phyloP scores from a whole-genome alignment of 345 rosid species.

The Turritis glabra region DNA sequence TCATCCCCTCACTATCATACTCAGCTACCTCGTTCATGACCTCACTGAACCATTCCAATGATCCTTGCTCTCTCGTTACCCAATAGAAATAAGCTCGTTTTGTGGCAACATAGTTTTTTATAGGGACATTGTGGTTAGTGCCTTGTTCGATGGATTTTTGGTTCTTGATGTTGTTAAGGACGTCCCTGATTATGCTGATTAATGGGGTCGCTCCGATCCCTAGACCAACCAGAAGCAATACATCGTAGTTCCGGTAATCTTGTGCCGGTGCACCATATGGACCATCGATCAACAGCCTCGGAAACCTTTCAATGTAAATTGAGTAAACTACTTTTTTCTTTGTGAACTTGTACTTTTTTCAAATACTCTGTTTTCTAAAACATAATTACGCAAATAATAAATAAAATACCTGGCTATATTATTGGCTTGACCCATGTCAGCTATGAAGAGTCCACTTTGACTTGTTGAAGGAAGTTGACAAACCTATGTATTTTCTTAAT shows the following conservation, averaged over 20 bases:
- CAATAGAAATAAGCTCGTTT: slow-evolving; percentile 75
- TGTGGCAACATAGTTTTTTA: slow-evolving; percentile 52
- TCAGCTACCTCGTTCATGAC: slow-evolving; percentile 78
- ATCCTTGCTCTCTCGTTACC: slow-evolving; percentile 87
- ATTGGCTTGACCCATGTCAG: slow-evolving; percentile 46
- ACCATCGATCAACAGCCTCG: slow-evolving; percentile 71
- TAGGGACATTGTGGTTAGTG: slow-evolving; percentile 19
- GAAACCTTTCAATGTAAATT: slow-evolving; percentile 45
- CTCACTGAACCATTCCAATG: slow-evolving; percentile 73
- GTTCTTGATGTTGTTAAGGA: slow-evolving; percentile 75
- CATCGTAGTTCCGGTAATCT: slow-evolving; percentile 76
- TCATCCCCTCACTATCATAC: slow-evolving; percentile 54
- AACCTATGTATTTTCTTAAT: slow-evolving; percentile 38
- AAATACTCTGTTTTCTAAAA: background rate
- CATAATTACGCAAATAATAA: background rate
- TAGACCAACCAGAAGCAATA: slow-evolving; percentile 71
- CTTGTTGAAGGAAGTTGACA: slow-evolving; percentile 59
- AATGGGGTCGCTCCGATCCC: slow-evolving; percentile 88
- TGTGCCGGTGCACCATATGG: slow-evolving; percentile 90
- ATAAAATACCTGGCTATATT: slow-evolving; percentile 49
- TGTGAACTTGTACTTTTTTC: background rate
- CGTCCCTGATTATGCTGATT: slow-evolving; percentile 75
- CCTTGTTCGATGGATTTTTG: slow-evolving; percentile 53
- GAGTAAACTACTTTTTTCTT: background rate
- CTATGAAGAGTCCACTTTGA: slow-evolving; percentile 64